Evolutionary conservation across 169 alveolate species (phyloP).

Genomic region (Eimeria praecox): DNA sequence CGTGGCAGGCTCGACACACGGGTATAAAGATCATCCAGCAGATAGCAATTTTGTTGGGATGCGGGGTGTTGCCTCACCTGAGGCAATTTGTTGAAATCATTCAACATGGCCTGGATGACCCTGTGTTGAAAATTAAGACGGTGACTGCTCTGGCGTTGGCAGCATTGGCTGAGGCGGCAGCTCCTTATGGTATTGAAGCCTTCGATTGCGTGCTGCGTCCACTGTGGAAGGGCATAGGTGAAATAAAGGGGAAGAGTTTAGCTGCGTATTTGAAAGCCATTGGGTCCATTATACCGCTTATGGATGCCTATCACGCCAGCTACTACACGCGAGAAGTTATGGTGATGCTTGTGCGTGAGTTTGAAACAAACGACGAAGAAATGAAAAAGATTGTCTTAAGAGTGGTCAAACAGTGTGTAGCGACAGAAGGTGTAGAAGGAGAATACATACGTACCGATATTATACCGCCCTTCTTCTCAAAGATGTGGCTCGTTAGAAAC

Average conservation of each 20-base stretch:
- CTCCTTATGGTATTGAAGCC: constrained; percentile 99
- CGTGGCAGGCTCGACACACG: constrained; percentile 99
- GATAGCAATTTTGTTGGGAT: constrained; percentile 98
- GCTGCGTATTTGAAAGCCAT: constrained; percentile 99
- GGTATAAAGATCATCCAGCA: constrained; percentile 99
- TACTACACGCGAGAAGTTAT: constrained; percentile 98
- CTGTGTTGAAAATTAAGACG: constrained; percentile 94
- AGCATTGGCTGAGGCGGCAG: constrained; percentile 99
- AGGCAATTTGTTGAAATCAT: constrained; percentile 98
- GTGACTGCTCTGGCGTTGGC: constrained; percentile 99
- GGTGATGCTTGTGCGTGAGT: constrained; percentile 98
- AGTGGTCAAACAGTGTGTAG: constrained; percentile 98
- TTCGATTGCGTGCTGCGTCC: constrained; percentile 98
- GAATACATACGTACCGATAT: constrained; percentile 97
- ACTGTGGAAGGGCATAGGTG: constrained; percentile 98
- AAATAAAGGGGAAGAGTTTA: constrained; percentile 97
- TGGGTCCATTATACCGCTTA: constrained; percentile 98
- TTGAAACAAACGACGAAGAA: constrained; percentile 98
- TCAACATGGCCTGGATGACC: constrained; percentile 98
- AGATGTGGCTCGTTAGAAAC: constrained; percentile 96
- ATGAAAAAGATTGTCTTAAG: constrained; percentile 98
- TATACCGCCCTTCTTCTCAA: constrained; percentile 97
- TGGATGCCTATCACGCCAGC: constrained; percentile 99
- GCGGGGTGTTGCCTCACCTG: constrained; percentile 99
- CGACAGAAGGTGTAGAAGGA: constrained; percentile 99